Conservation (phyloP, 2,329 filamentous ascomycete species). For the Blumeria hordei region DNA sequence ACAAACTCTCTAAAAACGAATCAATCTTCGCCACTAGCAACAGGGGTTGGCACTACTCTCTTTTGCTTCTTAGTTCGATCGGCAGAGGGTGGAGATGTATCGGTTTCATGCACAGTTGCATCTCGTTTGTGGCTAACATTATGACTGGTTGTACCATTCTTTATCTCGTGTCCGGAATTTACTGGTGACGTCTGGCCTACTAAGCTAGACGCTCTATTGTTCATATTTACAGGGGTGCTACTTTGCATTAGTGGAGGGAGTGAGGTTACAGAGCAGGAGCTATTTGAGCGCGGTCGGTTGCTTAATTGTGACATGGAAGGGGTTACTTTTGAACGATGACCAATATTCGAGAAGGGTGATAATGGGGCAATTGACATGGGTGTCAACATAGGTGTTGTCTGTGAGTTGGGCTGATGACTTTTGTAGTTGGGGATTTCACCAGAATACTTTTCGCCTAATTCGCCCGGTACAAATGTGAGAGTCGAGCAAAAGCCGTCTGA, state of each 20-base stretch:
- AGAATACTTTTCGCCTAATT: slow-evolving; percentile 62
- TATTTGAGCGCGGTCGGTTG: slow-evolving; percentile 68
- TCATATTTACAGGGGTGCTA: slow-evolving; percentile 52
- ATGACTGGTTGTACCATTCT: slow-evolving; percentile 24
- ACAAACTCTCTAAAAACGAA: too few species aligned
- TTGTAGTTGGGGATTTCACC: slow-evolving; percentile 29
- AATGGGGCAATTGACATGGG: slow-evolving; percentile 40
- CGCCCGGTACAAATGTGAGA: slow-evolving; percentile 58
- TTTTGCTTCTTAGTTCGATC: not conserved
- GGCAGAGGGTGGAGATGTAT: not conserved
- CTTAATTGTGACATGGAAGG: slow-evolving; percentile 37
- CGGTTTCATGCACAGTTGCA: not conserved
- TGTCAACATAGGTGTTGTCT: slow-evolving; percentile 47
- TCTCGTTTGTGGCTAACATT: slow-evolving; percentile 12
- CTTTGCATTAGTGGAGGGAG: slow-evolving; percentile 61
- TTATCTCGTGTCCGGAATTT: slow-evolving; percentile 55
- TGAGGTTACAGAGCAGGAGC: slow-evolving; percentile 53
- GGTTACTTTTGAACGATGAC: slow-evolving; percentile 25
- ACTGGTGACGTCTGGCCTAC: slow-evolving; percentile 41
- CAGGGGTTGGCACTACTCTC: not conserved
- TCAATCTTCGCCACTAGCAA: too few species aligned
- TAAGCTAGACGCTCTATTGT: slow-evolving; percentile 23
- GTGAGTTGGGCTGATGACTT: slow-evolving; percentile 21
- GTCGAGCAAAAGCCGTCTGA: slow-evolving; percentile 95
- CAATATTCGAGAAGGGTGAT: slow-evolving; percentile 31